These are phyloP conservation scores for Chaetomium olivaceum DNA, from an alignment of 2,329 filamentous ascomycete genomes.

Conservation along the genomic window DNA sequence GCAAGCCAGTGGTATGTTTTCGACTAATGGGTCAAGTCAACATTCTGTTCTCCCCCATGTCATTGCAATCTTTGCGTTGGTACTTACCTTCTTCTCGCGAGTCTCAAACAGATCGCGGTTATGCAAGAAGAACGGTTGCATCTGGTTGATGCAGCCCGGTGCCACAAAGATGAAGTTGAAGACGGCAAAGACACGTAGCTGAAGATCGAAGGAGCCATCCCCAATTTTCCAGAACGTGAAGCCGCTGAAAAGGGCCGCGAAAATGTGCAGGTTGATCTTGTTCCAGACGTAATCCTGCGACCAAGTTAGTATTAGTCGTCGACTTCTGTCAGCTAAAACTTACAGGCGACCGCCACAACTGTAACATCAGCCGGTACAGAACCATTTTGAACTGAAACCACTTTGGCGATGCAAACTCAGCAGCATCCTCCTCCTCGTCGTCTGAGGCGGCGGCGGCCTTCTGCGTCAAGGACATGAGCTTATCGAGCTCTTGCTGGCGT, in stretches of 20 bases:
- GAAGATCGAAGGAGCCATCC: constrained; percentile 10
- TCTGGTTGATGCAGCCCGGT: constrained; percentile 13
- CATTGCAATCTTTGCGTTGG: background rate
- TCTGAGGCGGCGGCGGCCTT: background rate
- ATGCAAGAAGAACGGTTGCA: constrained; percentile 12
- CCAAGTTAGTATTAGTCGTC: background rate
- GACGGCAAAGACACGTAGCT: constrained; percentile 13
- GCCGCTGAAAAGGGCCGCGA: constrained; percentile 8
- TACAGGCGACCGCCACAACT: constrained; percentile 12
- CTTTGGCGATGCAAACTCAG: constrained; percentile 8
- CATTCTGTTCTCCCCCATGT: background rate
- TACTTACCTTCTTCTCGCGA: constrained; percentile 11
- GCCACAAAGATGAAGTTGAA: constrained; percentile 17
- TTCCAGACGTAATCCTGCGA: constrained; percentile 14
- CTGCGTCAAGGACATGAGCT: constrained; percentile 4
- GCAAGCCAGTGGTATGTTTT: constrained; percentile 14
- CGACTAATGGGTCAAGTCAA: background rate
- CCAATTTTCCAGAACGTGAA: constrained; percentile 11
- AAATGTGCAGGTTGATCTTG: constrained; percentile 13
- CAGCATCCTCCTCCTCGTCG: background rate
- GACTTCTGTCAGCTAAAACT: background rate
- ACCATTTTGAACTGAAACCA: constrained; percentile 16
- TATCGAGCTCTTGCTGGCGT: constrained; percentile 8
- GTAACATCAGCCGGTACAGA: constrained; percentile 7
- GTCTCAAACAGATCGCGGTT: constrained; percentile 14